phyloP scores from a whole-genome alignment of 805 yeast genomes.

The Spathaspora sp. region DNA sequence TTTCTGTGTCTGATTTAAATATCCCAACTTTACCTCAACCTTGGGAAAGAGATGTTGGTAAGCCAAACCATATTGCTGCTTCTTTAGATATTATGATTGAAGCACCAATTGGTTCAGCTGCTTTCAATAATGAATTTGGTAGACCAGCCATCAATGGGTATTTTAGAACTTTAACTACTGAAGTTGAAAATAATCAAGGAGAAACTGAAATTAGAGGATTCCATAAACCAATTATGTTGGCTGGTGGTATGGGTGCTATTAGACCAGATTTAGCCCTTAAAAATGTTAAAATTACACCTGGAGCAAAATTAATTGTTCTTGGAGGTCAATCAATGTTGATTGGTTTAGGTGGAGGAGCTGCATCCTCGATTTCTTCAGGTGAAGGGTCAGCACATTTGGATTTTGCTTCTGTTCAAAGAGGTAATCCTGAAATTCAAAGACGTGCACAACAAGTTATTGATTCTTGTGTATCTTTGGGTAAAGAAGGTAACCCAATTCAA shows the following conservation, averaged over 20 bases:
- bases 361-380: conserved; percentile 93
- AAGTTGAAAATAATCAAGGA: conserved; percentile 59
- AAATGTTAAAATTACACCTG: conserved; percentile 84
- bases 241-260: conserved; percentile 98
- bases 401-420: conserved; percentile 98
- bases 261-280: conserved; percentile 91
- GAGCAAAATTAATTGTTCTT: conserved; percentile 83
- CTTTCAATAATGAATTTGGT: conserved; percentile 98
- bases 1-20: conserved; percentile 82
- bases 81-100: conserved; percentile 92
- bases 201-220: conserved; percentile 83
- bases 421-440: conserved; percentile 98
- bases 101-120: conserved; percentile 97
- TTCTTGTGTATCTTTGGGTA: conserved; percentile 82
- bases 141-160: conserved; percentile 96
- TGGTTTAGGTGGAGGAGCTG: conserved; percentile 99
- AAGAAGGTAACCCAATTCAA: conserved; percentile 68
- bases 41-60: conserved; percentile 91
- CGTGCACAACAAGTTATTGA: conserved; percentile 98
- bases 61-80: conserved; percentile 90
- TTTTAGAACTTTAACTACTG: conserved; percentile 89
- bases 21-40: conserved; percentile 88
- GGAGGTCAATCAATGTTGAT: conserved; percentile 98
- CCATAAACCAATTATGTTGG: conserved; percentile 99
- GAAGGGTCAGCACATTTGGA: conserved; percentile 95